A percentile compares a stretch with the other conserved stretches of the same genome.
Conservation (phyloP, 2,329 filamentous ascomycete genomes). For the Aciculosporium take region DNA sequence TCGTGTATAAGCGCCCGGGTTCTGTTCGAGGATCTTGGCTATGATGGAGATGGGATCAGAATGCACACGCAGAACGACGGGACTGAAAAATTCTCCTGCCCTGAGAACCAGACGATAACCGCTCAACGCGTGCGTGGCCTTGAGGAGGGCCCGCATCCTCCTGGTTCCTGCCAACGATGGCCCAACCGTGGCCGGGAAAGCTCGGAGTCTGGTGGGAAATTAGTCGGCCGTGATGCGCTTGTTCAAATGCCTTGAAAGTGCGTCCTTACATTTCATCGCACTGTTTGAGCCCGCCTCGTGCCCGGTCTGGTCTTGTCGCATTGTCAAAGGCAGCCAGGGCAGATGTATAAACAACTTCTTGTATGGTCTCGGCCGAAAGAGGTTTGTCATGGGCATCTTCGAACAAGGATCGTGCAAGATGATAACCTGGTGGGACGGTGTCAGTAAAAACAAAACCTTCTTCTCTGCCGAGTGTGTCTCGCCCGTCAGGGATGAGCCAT, state of each 20-base stretch:
- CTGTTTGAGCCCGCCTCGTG: constrained; percentile 61
- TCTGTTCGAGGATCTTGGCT: constrained; percentile 61
- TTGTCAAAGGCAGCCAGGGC: constrained; percentile 65
- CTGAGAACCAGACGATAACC: constrained; percentile 66
- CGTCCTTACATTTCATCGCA: constrained; percentile 57
- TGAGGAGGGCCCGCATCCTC: constrained; percentile 49
- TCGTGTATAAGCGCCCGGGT: constrained; percentile 57
- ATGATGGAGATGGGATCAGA: constrained; percentile 61
- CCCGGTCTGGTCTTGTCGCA: constrained; percentile 67
- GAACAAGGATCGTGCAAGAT: constrained; percentile 48
- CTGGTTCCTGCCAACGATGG: constrained; percentile 35
- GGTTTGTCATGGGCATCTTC: constrained; percentile 35
- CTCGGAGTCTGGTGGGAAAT: constrained; percentile 37
- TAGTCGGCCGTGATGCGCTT: neutral
- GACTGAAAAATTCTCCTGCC: constrained; percentile 66
- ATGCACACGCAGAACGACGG: constrained; percentile 64
- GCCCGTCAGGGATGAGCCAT: neutral
- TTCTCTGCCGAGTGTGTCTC: neutral
- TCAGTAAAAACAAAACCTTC: constrained; percentile 9
- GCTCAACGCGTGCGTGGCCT: constrained; percentile 60
- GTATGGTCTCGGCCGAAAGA: constrained; percentile 35
- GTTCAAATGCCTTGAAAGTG: neutral
- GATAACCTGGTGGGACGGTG: constrained; percentile 33
- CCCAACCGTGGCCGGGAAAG: constrained; percentile 46
- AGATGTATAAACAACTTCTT: constrained; percentile 45